phyloP scores from a whole-genome alignment of 1,284 basidiomycete genomes.

The Caloboletus firmus region DNA sequence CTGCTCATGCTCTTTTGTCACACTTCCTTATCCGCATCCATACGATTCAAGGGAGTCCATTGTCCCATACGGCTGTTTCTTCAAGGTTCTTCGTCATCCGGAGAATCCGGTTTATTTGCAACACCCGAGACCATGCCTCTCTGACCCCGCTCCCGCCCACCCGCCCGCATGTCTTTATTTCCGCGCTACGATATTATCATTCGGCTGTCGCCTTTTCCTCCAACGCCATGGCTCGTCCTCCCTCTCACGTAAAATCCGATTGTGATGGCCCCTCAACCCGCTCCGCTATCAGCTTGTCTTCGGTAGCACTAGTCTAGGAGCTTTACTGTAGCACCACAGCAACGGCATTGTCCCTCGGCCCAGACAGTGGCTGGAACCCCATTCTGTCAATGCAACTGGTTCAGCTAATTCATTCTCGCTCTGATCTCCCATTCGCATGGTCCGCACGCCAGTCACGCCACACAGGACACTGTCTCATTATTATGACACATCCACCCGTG shows the following conservation, averaged over 20 bases:
- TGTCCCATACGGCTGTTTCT: constrained; percentile 24
- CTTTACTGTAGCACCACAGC: constrained; percentile 14
- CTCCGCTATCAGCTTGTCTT: constrained; percentile 18
- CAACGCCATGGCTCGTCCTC: constrained; percentile 5
- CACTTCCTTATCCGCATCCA: constrained; percentile 19
- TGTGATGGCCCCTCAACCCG: constrained; percentile 3
- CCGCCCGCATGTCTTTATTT: constrained; percentile 25
- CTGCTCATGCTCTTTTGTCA: constrained; percentile 5
- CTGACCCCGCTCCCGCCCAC: constrained; percentile 23
- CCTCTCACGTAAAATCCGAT: constrained; percentile 32
- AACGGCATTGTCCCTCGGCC: constrained; percentile 24
- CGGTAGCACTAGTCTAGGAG: constrained; percentile 24
- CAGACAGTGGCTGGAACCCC: constrained; percentile 12
- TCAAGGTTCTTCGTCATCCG: constrained; percentile 19
- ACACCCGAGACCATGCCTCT: constrained; percentile 24
- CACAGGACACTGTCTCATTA: constrained; percentile 16
- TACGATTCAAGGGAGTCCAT: constrained; percentile 21
- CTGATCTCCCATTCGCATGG: constrained; percentile 21
- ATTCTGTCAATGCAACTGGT: constrained; percentile 18
- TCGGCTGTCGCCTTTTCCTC: constrained; percentile 12
- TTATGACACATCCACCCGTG: constrained; percentile 16
- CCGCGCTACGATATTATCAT: constrained; percentile 19
- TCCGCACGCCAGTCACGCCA: constrained; percentile 18
- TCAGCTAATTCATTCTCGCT: constrained; percentile 18
- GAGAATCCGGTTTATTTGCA: constrained; percentile 28